Conservation (phyloP, 2,329 filamentous ascomycete genomes). For the Grosmannia serpens region DNA sequence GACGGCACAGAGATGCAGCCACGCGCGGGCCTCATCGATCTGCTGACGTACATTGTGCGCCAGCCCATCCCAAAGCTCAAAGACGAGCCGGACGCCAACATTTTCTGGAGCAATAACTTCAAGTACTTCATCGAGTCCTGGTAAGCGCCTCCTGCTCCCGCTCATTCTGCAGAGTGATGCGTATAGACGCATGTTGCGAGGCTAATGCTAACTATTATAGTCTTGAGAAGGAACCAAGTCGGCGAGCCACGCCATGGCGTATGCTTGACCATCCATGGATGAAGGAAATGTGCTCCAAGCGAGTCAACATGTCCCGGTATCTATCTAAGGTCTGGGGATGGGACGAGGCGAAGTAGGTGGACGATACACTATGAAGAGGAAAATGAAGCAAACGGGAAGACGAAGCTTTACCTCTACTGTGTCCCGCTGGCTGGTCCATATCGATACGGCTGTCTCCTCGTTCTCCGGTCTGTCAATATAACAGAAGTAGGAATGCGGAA, state of each 20-base stretch:
- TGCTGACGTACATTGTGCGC: conserved; percentile 93
- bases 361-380: background rate
- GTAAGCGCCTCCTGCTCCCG: conserved; percentile 40
- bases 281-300: conserved; percentile 88
- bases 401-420: background rate
- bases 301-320: conserved; percentile 95
- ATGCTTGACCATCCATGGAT: conserved; percentile 99
- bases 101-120: conserved; percentile 93
- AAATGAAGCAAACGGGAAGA: background rate
- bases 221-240: conserved; percentile 81
- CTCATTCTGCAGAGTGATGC: conserved; percentile 6
- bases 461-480: too few species aligned
- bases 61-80: conserved; percentile 93
- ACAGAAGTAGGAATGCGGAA: background rate
- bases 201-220: conserved; percentile 34
- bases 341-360: conserved; percentile 35
- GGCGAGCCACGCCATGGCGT: conserved; percentile 89
- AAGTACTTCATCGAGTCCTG: conserved; percentile 99
- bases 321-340: conserved; percentile 94
- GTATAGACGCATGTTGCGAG: background rate
- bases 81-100: conserved; percentile 80
- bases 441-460: background rate
- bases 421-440: background rate
- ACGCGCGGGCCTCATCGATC: conserved; percentile 81
- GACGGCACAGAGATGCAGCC: conserved; percentile 95